phyloP scores from a whole-genome alignment of 1,284 basidiomycete species.

The Ceratobasidium sp. region DNA sequence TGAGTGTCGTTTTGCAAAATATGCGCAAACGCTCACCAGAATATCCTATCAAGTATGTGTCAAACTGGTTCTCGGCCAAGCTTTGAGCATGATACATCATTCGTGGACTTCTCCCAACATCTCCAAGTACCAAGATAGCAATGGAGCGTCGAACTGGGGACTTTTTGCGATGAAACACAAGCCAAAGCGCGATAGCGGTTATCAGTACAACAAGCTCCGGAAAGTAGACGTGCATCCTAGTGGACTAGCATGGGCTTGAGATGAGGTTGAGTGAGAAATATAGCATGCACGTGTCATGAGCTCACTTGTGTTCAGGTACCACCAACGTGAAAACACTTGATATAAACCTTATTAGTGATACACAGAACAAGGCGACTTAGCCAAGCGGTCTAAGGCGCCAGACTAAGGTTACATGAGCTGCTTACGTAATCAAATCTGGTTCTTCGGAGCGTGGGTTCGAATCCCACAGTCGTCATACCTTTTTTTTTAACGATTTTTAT shows the following conservation, averaged over 20 bases:
- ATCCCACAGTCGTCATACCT: slow-evolving; percentile 43
- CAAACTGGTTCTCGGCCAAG: slow-evolving; percentile 81
- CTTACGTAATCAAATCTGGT: slow-evolving; percentile 37
- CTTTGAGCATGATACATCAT: slow-evolving; percentile 99
- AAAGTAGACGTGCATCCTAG: not conserved
- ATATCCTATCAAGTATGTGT: slow-evolving; percentile 87
- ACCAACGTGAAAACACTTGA: no score
- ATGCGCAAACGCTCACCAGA: slow-evolving; percentile 60
- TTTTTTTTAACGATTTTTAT: not conserved
- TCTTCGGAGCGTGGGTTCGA: slow-evolving; percentile 44
- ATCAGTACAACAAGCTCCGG: slow-evolving; percentile 8
- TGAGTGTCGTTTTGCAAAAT: not conserved
- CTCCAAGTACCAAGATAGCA: slow-evolving; percentile 91
- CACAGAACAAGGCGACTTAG: slow-evolving; percentile 22
- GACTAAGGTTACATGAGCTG: slow-evolving; percentile 13
- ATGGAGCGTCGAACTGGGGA: slow-evolving; percentile 67
- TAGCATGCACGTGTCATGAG: not conserved
- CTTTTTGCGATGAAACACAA: slow-evolving; percentile 38
- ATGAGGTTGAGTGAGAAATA: not conserved
- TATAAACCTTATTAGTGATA: not conserved
- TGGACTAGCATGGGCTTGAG: not conserved
- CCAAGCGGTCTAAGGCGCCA: slow-evolving; percentile 42
- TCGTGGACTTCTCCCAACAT: slow-evolving; percentile 92
- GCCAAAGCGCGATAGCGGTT: not conserved
- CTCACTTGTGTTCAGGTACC: no score